phyloP scores from a whole-genome alignment of 805 yeast genomes.

The Candida lessepsii region DNA sequence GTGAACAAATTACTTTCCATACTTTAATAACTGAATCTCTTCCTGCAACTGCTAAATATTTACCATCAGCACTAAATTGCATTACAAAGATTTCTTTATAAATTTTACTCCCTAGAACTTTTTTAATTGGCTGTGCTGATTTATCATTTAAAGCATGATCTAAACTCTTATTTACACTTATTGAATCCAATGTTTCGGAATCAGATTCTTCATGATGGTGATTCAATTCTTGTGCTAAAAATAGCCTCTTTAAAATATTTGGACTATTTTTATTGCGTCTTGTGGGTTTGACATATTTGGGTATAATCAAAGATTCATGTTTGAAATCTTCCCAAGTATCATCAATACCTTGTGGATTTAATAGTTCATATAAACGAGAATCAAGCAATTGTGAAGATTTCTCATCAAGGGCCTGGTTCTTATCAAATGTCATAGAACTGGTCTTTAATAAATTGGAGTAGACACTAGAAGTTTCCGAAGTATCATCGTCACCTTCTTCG shows the following conservation, averaged over 20 bases:
- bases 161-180: not conserved
- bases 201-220: slow-evolving; percentile 14
- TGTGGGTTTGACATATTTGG: slow-evolving; percentile 54
- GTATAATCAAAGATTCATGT: slow-evolving; percentile 43
- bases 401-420: slow-evolving; percentile 7
- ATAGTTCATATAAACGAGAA: slow-evolving; percentile 6
- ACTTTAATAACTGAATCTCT: slow-evolving; percentile 65
- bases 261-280: slow-evolving; percentile 48
- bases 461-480: slow-evolving; percentile 10
- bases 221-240: slow-evolving; percentile 64
- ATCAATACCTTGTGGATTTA: not conserved
- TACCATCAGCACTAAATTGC: slow-evolving; percentile 77
- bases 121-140: not conserved
- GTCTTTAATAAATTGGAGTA: slow-evolving; percentile 4
- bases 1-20: slow-evolving; percentile 79
- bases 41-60: slow-evolving; percentile 81
- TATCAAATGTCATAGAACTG: slow-evolving; percentile 9
- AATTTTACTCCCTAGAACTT: slow-evolving; percentile 3
- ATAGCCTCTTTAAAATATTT: slow-evolving; percentile 48
- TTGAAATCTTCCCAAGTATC: slow-evolving; percentile 30
- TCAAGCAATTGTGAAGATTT: slow-evolving; percentile 3
- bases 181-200: slow-evolving; percentile 1
- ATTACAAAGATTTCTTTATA: slow-evolving; percentile 64
- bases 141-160: not conserved
- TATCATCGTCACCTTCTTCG: slow-evolving; percentile 5